Base-by-base conservation (phyloP, 192 early-diverging fungal genomes). In the Coemansia reversa region DNA sequence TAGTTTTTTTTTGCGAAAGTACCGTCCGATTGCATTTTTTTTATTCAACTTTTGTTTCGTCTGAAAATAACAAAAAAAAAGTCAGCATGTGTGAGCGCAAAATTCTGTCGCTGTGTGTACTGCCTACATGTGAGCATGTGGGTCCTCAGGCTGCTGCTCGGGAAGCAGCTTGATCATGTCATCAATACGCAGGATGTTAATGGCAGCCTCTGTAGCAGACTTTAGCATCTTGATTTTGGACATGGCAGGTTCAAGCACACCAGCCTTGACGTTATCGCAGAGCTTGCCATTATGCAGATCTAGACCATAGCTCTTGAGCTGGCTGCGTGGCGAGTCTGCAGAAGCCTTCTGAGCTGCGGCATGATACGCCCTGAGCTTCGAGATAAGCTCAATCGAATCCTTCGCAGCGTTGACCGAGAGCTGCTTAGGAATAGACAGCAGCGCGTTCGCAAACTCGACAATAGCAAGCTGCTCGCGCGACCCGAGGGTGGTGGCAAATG, bases 391-490 rank as follows among this genome's bases (percentile, higher is more conserved):
- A 27, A 94, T 96, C 11, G 96, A 94, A 81, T 99, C 95, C 78
- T 98, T 98, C 61, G 97, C 97, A 9, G 97, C 97, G 74, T 99
- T 99, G 27, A 97, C 93, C 50, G 97, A 92, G 16, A 99, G 83
- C 23, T 94, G 95, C 86, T 99, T 99, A 62, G 97, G 97, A 69
- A 99, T 98, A 12, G 93, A 88, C 48, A 99, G 84, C 59, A 99
- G 81, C 6, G 96, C 89, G 65, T 92, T 93, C 52, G 97, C 97
- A 75, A 93, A 99, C 76, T 99, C 97, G 18, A 91, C 91, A 86
- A 99, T 98, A 6, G 97, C 96, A 33, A 97, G 85, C 78, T 99
- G 97, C 74, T 99, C 97, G 58, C 97, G 93, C 35, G 97, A 96
- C 39, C 90, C 88, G 66, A 99, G 80, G 7, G 94, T 94, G 6